A percentile compares a stretch with the other conserved stretches of the same genome.
Conservation (phyloP, 2,329 filamentous ascomycete species). For the Fusarium foetens region DNA sequence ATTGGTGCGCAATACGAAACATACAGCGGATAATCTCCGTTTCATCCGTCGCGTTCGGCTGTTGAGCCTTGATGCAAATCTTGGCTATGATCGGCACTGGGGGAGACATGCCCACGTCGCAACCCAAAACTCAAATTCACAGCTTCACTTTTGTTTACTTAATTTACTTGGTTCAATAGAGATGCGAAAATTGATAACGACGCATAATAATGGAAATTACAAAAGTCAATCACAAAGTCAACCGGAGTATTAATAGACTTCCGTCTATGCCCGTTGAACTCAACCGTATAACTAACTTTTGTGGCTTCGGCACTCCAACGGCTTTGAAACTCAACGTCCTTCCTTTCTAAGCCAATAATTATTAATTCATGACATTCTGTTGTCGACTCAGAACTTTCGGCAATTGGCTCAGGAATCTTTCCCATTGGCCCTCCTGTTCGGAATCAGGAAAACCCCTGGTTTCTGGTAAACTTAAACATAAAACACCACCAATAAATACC, state of each 20-base stretch:
- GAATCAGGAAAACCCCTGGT: slow-evolving; percentile 1
- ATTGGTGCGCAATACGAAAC: not conserved
- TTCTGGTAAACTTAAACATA: slow-evolving; percentile 1
- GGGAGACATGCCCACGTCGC: not conserved
- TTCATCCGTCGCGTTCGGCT: not conserved
- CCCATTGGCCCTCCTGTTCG: fast-evolving
- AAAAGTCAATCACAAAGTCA: not conserved
- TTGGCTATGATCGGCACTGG: not conserved
- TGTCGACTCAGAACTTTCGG: not conserved
- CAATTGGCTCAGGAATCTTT: not conserved
- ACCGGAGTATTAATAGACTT: not conserved
- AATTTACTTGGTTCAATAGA: not conserved
- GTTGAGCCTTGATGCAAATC: not conserved
- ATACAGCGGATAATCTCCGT: not conserved
- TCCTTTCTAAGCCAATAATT: not conserved
- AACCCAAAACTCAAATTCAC: not conserved
- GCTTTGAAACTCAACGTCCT: not conserved
- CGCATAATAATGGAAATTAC: not conserved
- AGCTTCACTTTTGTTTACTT: not conserved
- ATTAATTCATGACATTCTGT: not conserved
- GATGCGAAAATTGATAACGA: not conserved
- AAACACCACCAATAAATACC: slow-evolving; percentile 7
- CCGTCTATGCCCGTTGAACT: not conserved
- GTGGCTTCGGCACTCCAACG: not conserved
- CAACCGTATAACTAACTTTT: not conserved